Conservation (phyloP, 2,329 filamentous ascomycete species). For the Boeremia lycopersici region DNA sequence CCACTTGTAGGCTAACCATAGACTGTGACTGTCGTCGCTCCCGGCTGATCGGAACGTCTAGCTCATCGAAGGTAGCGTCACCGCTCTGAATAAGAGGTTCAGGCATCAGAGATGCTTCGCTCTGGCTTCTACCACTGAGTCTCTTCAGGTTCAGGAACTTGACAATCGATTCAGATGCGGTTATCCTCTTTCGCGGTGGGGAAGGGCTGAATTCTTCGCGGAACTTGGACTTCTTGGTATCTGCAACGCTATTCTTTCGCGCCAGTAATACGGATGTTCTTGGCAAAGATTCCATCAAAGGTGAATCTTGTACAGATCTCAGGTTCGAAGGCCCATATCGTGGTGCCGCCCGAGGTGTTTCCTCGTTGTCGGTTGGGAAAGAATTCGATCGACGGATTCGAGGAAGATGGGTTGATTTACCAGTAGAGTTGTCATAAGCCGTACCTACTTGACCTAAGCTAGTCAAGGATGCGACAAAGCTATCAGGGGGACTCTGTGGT, state of each 20-base stretch:
- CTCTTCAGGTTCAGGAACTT: conserved; percentile 40
- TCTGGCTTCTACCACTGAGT: conserved; percentile 39
- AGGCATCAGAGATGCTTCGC: conserved; percentile 33
- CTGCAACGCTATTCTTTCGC: conserved; percentile 39
- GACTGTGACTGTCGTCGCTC: conserved; percentile 40
- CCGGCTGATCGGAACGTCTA: conserved; percentile 17
- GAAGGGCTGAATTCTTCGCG: conserved; percentile 45
- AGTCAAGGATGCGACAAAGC: conserved; percentile 32
- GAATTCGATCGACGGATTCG: conserved; percentile 29
- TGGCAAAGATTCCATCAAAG: conserved; percentile 1
- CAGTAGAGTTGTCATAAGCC: conserved; percentile 12
- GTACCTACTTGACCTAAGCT: conserved; percentile 21
- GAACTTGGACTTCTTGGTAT: conserved; percentile 44
- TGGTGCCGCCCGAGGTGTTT: conserved; percentile 27
- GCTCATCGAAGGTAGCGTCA: conserved; percentile 31
- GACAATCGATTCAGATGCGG: conserved; percentile 35
- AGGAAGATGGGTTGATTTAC: conserved; percentile 13
- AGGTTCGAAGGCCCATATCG: conserved; percentile 19
- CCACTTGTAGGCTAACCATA: conserved; percentile 35
- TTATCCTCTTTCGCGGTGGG: conserved; percentile 34
- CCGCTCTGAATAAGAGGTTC: conserved; percentile 8
- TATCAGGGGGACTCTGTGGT: conserved; percentile 46
- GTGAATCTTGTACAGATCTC: conserved; percentile 1
- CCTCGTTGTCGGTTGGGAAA: conserved; percentile 31
- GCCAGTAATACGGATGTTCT: conserved; percentile 13